These are phyloP conservation scores for Mortierella sp. DNA, from an alignment of 371 early-diverging fungal genomes.

Conservation along the genomic window DNA sequence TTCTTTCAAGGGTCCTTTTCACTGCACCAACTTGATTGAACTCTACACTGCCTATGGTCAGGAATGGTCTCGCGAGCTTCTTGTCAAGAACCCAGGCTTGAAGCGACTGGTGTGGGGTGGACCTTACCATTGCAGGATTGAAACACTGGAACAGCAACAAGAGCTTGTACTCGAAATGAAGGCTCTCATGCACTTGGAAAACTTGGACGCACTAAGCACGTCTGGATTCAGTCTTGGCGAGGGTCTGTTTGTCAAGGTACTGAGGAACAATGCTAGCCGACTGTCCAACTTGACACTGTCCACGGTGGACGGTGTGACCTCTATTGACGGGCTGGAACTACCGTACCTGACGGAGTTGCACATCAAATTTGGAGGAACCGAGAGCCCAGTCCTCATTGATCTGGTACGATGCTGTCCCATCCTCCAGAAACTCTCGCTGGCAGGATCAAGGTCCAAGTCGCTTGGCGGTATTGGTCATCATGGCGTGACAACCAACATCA, in stretches of 20 bases:
- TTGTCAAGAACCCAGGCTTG: constrained; percentile 30
- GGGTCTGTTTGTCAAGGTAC: constrained; percentile 42
- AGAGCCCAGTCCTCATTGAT: constrained; percentile 40
- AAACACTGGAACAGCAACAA: constrained; percentile 39
- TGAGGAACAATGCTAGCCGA: constrained; percentile 36
- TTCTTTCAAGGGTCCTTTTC: constrained; percentile 41
- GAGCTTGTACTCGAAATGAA: constrained; percentile 35
- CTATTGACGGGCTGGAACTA: constrained; percentile 35
- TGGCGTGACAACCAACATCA: background rate
- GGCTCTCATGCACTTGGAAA: constrained; percentile 30
- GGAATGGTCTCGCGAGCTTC: constrained; percentile 35
- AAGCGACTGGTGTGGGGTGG: constrained; percentile 42
- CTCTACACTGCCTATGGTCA: constrained; percentile 44
- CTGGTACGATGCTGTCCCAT: constrained; percentile 36
- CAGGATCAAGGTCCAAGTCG: constrained; percentile 24
- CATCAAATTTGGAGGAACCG: constrained; percentile 29
- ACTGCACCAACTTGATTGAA: constrained; percentile 30
- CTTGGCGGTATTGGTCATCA: background rate
- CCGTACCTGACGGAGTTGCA: constrained; percentile 36
- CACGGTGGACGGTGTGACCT: constrained; percentile 39
- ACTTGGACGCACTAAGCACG: constrained; percentile 36
- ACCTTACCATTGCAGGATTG: constrained; percentile 28
- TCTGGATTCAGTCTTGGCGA: constrained; percentile 43
- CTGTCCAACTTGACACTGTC: constrained; percentile 30
- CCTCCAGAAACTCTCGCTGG: constrained; percentile 27